Evolutionary conservation across 2,329 filamentous ascomycete species (phyloP).

Genomic region (Fusarium foetens): DNA sequence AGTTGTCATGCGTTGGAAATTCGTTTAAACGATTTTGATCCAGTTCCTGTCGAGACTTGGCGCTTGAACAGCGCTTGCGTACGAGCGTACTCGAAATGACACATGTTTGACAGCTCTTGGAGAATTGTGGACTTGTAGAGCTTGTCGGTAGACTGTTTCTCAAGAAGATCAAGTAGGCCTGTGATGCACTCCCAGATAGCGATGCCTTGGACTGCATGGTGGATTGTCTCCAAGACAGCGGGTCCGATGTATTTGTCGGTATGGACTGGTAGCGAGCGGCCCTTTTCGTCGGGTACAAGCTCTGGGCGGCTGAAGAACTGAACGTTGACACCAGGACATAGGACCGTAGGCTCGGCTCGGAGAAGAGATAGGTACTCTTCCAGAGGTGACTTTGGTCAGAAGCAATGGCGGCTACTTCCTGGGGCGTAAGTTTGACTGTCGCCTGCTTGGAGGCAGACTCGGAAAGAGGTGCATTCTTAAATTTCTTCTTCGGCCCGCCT

Average conservation of each 20-base stretch:
- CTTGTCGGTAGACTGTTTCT: conserved; percentile 41
- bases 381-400: conserved; percentile 47
- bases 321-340: conserved; percentile 49
- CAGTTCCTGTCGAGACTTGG: conserved; percentile 49
- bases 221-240: conserved; percentile 55
- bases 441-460: conserved; percentile 46
- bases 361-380: conserved; percentile 52
- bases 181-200: conserved; percentile 55
- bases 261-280: conserved; percentile 50
- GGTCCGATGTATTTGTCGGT: conserved; percentile 56
- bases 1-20: conserved; percentile 49
- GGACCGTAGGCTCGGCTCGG: conserved; percentile 46
- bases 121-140: conserved; percentile 49
- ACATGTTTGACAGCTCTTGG: conserved; percentile 59
- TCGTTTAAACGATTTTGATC: conserved; percentile 56
- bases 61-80: conserved; percentile 54
- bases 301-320: conserved; percentile 55
- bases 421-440: conserved; percentile 46
- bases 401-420: conserved; percentile 46
- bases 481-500: conserved; percentile 43
- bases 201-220: conserved; percentile 48
- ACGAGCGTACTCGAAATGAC: conserved; percentile 55
- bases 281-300: conserved; percentile 57
- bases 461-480: conserved; percentile 47
- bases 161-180: conserved; percentile 50